These are phyloP conservation scores for Verticillium alfalfae DNA, from an alignment of 2,329 filamentous ascomycete genomes.

Conservation along the genomic window DNA sequence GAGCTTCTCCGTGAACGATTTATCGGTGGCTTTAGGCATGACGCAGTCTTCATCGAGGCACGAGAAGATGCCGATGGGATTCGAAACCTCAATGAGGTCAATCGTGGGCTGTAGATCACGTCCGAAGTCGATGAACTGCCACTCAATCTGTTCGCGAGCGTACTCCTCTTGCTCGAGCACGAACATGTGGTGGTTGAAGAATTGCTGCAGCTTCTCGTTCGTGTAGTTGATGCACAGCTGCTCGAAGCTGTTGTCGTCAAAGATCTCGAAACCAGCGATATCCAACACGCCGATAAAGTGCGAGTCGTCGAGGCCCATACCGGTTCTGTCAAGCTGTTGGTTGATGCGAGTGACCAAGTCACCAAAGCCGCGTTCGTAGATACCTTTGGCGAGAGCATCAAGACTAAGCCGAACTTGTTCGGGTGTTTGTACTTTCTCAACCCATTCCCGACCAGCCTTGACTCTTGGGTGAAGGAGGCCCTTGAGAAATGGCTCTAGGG, in stretches of 20 bases:
- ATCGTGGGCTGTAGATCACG: slow-evolving; percentile 96
- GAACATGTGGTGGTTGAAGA: slow-evolving; percentile 99
- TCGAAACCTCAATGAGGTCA: slow-evolving; percentile 90
- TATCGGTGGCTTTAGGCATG: slow-evolving; percentile 98
- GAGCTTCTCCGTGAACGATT: slow-evolving; percentile 95
- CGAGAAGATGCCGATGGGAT: slow-evolving; percentile 97
- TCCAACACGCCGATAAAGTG: slow-evolving; percentile 97
- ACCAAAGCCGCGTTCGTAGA: slow-evolving; percentile 94
- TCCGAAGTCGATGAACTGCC: slow-evolving; percentile 99
- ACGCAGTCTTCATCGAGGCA: slow-evolving; percentile 97
- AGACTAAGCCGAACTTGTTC: slow-evolving; percentile 89
- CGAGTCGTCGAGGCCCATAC: slow-evolving; percentile 77
- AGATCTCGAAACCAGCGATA: slow-evolving; percentile 99
- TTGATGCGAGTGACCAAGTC: slow-evolving; percentile 92
- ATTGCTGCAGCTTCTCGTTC: slow-evolving; percentile 97
- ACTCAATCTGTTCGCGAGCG: slow-evolving; percentile 94
- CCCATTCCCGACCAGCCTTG: slow-evolving; percentile 95
- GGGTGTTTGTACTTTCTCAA: slow-evolving; percentile 95
- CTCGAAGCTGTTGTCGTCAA: slow-evolving; percentile 97
- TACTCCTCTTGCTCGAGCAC: slow-evolving; percentile 98
- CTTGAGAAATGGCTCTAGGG: slow-evolving; percentile 78
- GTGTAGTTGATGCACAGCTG: slow-evolving; percentile 99
- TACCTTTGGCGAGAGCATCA: slow-evolving; percentile 90
- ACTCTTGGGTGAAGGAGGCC: slow-evolving; percentile 88
- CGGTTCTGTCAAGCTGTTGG: slow-evolving; percentile 79